Evolutionary conservation across 306 rosid species (phyloP), one percentile per base, ranked within the genome.

Genomic region (Rubus parviflorus): DNA sequence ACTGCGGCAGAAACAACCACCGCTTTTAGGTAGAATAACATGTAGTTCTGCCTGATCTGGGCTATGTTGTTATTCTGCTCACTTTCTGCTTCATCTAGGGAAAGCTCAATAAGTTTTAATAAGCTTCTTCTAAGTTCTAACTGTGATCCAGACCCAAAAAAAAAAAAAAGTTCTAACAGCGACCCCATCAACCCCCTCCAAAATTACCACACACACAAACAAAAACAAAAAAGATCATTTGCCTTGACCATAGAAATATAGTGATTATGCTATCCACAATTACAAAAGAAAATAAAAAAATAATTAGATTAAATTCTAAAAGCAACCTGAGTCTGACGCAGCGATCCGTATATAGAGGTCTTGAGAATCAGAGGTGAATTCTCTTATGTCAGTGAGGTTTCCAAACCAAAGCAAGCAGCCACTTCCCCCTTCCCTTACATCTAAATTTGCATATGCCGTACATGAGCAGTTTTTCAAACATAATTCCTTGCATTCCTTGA

Each of bases 381-480:
- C 71, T 23, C 68, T 79, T 11, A 87, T 40, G 45, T 89, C 93
- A 23, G 75, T 8, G 14, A 89, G 82, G 42, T 78, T 42, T 3
- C 47, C 78, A 49, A 9, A 74, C 93, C 93, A 89, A 30, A 77
- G 38, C 49, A 85, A 72, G 37, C 93, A 87, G 66, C 90, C 80
- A 47, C 68, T 63, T 4, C 73, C 82, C 4, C 79, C 81, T 1
- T 73, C 81, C 7, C 72, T 42, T 20, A 84, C 54, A 46, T 82
- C 83, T 0, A 42, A 66, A 78, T 83, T 81, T 2, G 89, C 85
- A 82, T 80, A 85, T 8, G 86, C 86, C 25, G 37, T 77, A 68
- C 93, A 89, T 16, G 88, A 83, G 61, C 93, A 89, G 49, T 83
- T 84, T 11, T 17, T 38, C 16, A 68, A 68, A 75, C 93, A 89